Evolutionary conservation across 805 yeast species (phyloP), one percentile per base, ranked within the genome.

Genomic region (Yamadazyma sp.): DNA sequence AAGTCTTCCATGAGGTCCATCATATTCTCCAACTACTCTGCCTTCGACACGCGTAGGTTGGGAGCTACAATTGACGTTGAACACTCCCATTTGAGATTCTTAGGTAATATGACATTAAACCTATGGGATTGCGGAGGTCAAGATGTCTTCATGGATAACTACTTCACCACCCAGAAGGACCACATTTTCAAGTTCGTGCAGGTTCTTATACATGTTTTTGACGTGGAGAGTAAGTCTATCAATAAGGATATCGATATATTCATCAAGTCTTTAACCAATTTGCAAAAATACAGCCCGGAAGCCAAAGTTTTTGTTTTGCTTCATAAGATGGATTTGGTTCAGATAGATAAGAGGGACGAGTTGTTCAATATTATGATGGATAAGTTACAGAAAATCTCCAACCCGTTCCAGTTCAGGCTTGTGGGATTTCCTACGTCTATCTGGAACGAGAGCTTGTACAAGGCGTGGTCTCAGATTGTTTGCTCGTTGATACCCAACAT

Each of bases 1-100:
- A 93, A 93, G 60, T 88, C 96, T 3, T 89, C 97, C 2, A 93
- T 93, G 99, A 73, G 98, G 51, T 87, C 95, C 31, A 91, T 93
- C 44, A 93, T 93, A 48, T 93, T 93, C 36, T 82, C 95, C 51
- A 93, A 93, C 56, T 93, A 93, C 61, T 86, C 96, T 2, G 99
- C 99, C 0, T 86, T 91, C 55, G 99, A 93, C 57, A 93, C 99
- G 3, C 74, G 98, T 46, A 72, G 98, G 41, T 64, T 93, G 10
- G 98, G 98, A 2, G 98, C 99, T 8, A 93, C 99, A 0, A 90
- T 93, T 40, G 99, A 93, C 55, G 97, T 93, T n/a, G 99, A 93
- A 56, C 96, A 93, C 56, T 88, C 97, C 2, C 96, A 91, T 62
- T 65, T 93, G 39, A 70, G 98, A 35, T 90, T 93, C 53, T 68